A percentile compares a stretch with the other conserved stretches of the same genome.
Conservation (phyloP, 2,329 filamentous ascomycete species). For the Diaporthe sp. region DNA sequence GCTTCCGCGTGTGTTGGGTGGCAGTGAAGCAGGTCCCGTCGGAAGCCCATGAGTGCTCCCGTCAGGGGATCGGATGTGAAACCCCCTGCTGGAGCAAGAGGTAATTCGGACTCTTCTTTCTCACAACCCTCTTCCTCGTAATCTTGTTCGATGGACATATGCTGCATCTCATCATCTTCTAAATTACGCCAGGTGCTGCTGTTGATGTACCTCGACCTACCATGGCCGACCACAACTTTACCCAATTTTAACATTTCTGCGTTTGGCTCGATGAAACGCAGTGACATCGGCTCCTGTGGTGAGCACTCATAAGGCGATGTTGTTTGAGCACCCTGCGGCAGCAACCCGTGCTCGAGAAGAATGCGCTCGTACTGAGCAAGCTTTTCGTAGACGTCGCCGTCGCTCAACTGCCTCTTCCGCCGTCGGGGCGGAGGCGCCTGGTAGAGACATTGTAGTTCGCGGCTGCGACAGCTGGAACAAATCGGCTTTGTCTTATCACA, state of each 20-base stretch:
- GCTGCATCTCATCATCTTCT: constrained; percentile 47
- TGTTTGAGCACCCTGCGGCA: constrained; percentile 40
- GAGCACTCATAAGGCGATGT: background rate
- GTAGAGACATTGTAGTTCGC: constrained; percentile 53
- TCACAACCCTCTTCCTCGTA: constrained; percentile 43
- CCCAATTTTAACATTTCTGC: constrained; percentile 30
- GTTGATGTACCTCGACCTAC: constrained; percentile 59
- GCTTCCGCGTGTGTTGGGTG: background rate
- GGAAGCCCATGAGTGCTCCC: constrained; percentile 18
- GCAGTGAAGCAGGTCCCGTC: background rate
- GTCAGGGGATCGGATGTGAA: constrained; percentile 46
- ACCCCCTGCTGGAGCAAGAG: constrained; percentile 46
- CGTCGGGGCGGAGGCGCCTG: constrained; percentile 55
- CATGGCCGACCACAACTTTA: constrained; percentile 46
- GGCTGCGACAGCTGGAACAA: background rate
- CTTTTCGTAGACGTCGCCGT: constrained; percentile 50
- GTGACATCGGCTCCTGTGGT: constrained; percentile 34
- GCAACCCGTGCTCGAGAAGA: constrained; percentile 52
- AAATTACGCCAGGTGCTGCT: constrained; percentile 49
- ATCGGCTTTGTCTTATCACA: constrained; percentile 49
- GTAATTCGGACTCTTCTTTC: constrained; percentile 45
- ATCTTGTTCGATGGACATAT: constrained; percentile 40
- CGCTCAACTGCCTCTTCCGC: constrained; percentile 53
- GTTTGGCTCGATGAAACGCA: constrained; percentile 32
- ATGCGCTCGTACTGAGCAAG: constrained; percentile 57